A percentile compares a stretch with the other conserved stretches of the same genome.
Conservation (phyloP, 2,329 filamentous ascomycete species). For the Dactylellina cionopaga region DNA sequence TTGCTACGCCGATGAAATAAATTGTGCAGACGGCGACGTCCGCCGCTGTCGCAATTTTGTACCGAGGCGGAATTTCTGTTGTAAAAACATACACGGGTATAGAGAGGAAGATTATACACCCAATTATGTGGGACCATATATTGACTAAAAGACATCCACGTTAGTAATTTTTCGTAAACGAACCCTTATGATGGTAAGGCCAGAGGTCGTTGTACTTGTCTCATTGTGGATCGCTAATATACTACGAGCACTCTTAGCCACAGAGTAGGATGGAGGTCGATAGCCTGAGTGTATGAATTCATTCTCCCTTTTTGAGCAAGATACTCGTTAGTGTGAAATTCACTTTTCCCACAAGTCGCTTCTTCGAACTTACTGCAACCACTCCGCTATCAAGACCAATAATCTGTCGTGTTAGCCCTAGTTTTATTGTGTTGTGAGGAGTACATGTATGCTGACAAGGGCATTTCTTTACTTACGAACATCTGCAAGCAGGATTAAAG, state of each 20-base stretch:
- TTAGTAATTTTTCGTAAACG: not conserved
- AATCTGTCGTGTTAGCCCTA: not conserved
- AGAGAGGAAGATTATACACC: constrained; percentile 61
- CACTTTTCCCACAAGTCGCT: not conserved
- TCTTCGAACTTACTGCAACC: constrained; percentile 11
- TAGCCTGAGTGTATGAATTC: constrained; percentile 59
- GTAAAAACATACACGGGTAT: constrained; percentile 61
- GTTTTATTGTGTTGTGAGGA: constrained; percentile 6
- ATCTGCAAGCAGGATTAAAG: constrained; percentile 5
- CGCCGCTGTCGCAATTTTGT: constrained; percentile 59
- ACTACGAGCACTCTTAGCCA: constrained; percentile 52
- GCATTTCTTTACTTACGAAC: constrained; percentile 15
- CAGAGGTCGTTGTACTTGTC: constrained; percentile 57
- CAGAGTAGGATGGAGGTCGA: constrained; percentile 52
- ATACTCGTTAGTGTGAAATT: not conserved
- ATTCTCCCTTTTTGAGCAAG: constrained; percentile 57
- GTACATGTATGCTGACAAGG: constrained; percentile 5
- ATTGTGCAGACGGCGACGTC: constrained; percentile 63
- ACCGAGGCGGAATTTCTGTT: constrained; percentile 60
- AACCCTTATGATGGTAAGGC: too few species aligned
- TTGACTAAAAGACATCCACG: constrained; percentile 62
- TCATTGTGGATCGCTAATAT: constrained; percentile 60
- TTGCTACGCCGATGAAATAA: constrained; percentile 63
- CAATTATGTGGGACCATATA: constrained; percentile 64
- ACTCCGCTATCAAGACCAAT: not conserved